Conservation (phyloP, 140 eudicot genomes). For the Artemisia princeps region DNA sequence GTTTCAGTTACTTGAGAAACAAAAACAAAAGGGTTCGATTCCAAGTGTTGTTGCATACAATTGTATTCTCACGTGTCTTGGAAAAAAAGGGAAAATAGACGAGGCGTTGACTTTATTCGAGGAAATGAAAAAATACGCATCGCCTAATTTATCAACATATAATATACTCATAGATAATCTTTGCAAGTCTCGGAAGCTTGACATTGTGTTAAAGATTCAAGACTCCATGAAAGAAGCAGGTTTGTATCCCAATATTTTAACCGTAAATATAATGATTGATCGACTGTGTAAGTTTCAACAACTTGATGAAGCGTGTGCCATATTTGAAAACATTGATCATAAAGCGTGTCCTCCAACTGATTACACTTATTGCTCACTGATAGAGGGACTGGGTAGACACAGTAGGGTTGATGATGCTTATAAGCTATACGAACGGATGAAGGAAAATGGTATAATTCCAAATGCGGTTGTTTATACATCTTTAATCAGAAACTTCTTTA, state of each 20-base stretch:
- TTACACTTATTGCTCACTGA: slow-evolving; percentile 69
- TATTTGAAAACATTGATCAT: slow-evolving; percentile 60
- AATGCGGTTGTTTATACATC: slow-evolving; percentile 74
- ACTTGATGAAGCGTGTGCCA: slow-evolving; percentile 61
- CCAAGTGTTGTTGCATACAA: slow-evolving; percentile 86
- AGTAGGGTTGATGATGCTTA: slow-evolving; percentile 88
- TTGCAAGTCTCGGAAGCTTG: slow-evolving; percentile 53
- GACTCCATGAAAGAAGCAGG: slow-evolving; percentile 80
- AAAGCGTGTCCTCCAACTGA: slow-evolving; percentile 63
- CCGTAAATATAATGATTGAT: slow-evolving; percentile 84
- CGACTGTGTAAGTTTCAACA: slow-evolving; percentile 63
- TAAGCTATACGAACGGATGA: slow-evolving; percentile 63
- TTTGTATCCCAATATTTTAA: slow-evolving; percentile 63
- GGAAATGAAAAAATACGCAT: slow-evolving; percentile 78
- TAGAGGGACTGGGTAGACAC: slow-evolving; percentile 80
- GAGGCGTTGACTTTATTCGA: slow-evolving; percentile 58
- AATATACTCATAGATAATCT: slow-evolving; percentile 78
- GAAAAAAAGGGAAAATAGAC: slow-evolving; percentile 54
- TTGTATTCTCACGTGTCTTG: slow-evolving; percentile 82
- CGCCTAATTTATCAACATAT: slow-evolving; percentile 68
- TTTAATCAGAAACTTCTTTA: slow-evolving; percentile 68
- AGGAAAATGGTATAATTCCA: slow-evolving; percentile 52
- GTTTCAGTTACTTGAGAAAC: slow-evolving; percentile 63
- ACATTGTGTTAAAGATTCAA: slow-evolving; percentile 56
- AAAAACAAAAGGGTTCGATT: slow-evolving; percentile 65